Base-by-base conservation (phyloP, 2,329 filamentous ascomycete species). In the Coniochaeta sp. region DNA sequence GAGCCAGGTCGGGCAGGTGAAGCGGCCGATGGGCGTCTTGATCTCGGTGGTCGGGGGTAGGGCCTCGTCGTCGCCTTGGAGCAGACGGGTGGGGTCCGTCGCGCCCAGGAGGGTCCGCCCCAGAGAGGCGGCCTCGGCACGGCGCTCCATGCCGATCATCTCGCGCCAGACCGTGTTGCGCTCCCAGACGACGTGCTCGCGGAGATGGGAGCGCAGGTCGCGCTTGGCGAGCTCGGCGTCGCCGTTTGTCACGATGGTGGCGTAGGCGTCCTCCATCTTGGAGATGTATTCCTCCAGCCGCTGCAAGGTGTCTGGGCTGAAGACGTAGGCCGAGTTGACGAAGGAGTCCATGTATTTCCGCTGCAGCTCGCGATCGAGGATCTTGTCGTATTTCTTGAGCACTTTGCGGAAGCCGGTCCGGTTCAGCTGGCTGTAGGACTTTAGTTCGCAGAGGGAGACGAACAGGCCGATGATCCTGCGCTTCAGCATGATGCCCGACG, bases 101-200 rank as follows among this genome's bases (percentile, higher is more conserved):
- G 89, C 89, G 5, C 93, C 93, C 1, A 98, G 83, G 59, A 98
- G 80, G 0, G 91, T 90, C 64, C 89, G 86, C 24, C 95, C 95
- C 65, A 99, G 82, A 67, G 93, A 95, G 9, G 93, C 93, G 9
- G 95, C 96, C 75, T 98, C 93, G 1, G 91, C 91, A 71, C 96
- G 93, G 24, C 95, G 84, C 77, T 99, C 96, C 67, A 99, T 93
- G 59, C 93, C 95, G 71, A 99, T 99, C 85, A 99, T 95, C 68
- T 99, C 95, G 76, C 96, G 83, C 95, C 95, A 99, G 19, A 99
- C 95, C 0, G 95, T 99, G 71, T 99, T 99, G 61, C 95, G 85
- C 73, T 99, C 96, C 96, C 95, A 99, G 0, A 98, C 93, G 22
- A 99, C 93, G 73, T 99, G 95, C 75, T 99, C 96, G 61, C 95